phyloP scores from a whole-genome alignment of 2,329 filamentous ascomycete species.

The Trichoderma polysporum region DNA sequence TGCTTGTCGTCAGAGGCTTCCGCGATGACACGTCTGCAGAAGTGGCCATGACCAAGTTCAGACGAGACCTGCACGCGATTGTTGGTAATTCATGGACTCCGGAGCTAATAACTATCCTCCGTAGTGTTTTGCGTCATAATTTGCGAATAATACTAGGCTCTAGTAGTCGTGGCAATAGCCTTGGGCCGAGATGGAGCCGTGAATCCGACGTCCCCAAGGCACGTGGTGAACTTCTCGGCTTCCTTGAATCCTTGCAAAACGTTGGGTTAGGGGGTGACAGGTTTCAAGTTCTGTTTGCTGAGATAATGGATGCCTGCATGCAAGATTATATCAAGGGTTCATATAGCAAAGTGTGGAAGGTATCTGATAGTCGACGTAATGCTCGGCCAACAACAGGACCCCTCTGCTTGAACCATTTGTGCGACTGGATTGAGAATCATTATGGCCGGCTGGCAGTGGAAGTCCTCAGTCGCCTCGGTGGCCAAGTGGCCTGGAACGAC shows the following conservation, averaged over 20 bases:
- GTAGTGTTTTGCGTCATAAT: constrained; percentile 53
- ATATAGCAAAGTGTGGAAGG: constrained; percentile 62
- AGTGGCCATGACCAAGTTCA: constrained; percentile 51
- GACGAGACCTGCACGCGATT: constrained; percentile 61
- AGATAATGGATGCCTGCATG: constrained; percentile 67
- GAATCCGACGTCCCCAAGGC: constrained; percentile 36
- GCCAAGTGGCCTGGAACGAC: constrained; percentile 52
- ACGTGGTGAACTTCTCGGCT: constrained; percentile 51
- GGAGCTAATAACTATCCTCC: constrained; percentile 54
- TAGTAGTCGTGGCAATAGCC: constrained; percentile 21
- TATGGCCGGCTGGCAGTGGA: constrained; percentile 65
- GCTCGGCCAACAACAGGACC: constrained; percentile 36
- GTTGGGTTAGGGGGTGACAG: constrained; percentile 68
- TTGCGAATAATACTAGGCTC: constrained; percentile 48
- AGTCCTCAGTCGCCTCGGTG: constrained; percentile 52
- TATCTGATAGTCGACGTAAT: constrained; percentile 26
- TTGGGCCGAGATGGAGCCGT: constrained; percentile 27
- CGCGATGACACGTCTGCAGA: constrained; percentile 38
- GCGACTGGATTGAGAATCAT: constrained; percentile 66
- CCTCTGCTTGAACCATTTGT: constrained; percentile 59
- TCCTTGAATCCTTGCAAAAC: constrained; percentile 59
- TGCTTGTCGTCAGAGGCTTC: constrained; percentile 51
- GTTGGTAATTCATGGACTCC: constrained; percentile 62
- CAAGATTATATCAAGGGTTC: constrained; percentile 59
- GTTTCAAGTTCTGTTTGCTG: constrained; percentile 70